Evolutionary conservation across 306 rosid species (phyloP).

Genomic region (Alnus rubra): DNA sequence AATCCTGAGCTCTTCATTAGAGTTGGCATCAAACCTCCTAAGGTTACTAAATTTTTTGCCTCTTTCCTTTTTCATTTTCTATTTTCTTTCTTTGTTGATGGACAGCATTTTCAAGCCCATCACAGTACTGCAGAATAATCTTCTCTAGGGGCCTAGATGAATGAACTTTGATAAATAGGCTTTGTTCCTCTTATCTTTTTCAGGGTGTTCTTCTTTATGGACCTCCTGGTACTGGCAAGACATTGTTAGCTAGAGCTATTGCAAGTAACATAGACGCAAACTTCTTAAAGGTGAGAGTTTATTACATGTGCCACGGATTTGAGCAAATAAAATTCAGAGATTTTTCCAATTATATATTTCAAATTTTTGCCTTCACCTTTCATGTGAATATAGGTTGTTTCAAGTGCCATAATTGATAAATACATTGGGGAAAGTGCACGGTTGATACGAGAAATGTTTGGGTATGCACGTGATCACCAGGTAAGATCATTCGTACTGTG

Average conservation of each 20-base stretch:
- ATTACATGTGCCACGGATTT: neutral
- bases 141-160: conserved; percentile 1
- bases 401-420: conserved; percentile 94
- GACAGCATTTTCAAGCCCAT: neutral
- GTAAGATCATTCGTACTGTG: conserved; percentile 38
- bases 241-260: conserved; percentile 92
- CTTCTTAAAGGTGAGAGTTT: conserved; percentile 71
- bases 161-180: conserved; percentile 17
- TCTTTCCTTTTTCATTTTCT: conserved; percentile 1
- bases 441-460: conserved; percentile 95
- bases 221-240: conserved; percentile 97
- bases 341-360: conserved; percentile 14
- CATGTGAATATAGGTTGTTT: conserved; percentile 65
- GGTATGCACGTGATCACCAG: conserved; percentile 98
- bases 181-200: conserved; percentile 20
- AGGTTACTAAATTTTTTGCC: conserved; percentile 51
- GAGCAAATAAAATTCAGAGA: neutral
- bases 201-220: conserved; percentile 98
- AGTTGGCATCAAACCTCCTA: conserved; percentile 98
- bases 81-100: conserved; percentile 1
- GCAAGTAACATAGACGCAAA: conserved; percentile 97
- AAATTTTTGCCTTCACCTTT: neutral
- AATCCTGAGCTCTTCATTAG: conserved; percentile 94
- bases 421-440: conserved; percentile 97
- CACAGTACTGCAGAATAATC: neutral